These are phyloP conservation scores for Phytophthora sp. DNA, from an alignment of 352 stramenopile genomes.

Conservation along the genomic window DNA sequence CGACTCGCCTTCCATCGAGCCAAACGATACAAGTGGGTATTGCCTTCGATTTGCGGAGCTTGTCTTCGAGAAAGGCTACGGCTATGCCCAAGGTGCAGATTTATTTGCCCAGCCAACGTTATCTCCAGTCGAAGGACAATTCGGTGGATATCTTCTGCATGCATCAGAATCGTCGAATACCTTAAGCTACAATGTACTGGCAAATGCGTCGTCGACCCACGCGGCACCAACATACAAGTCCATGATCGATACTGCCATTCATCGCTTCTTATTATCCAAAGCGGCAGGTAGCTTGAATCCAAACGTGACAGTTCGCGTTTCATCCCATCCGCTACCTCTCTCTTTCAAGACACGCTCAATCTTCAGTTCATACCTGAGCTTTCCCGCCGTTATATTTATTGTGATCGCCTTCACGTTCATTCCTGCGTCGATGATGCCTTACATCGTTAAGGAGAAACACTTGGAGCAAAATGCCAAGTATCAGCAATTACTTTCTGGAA, in stretches of 20 bases:
- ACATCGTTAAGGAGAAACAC: conserved; percentile 96
- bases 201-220: conserved; percentile 60
- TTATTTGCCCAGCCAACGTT: conserved; percentile 1
- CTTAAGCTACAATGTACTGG: conserved; percentile 66
- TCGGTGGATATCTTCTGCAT: conserved; percentile 60
- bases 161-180: conserved; percentile 40
- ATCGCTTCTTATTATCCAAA: conserved; percentile 48
- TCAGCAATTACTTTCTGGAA: conserved; percentile 95
- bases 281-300: neutral
- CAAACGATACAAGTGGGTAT: conserved; percentile 61
- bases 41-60: conserved; percentile 65
- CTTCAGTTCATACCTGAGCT: conserved; percentile 63
- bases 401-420: conserved; percentile 95
- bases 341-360: conserved; percentile 61
- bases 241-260: conserved; percentile 62
- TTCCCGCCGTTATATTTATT: conserved; percentile 88
- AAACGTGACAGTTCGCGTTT: conserved; percentile 46
- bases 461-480: conserved; percentile 94
- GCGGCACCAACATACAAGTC: conserved; percentile 61
- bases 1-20: conserved; percentile 35
- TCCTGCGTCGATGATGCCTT: conserved; percentile 92
- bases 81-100: conserved; percentile 12
- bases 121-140: conserved; percentile 42
- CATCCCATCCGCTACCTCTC: conserved; percentile 64
- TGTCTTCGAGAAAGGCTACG: conserved; percentile 56